These are phyloP conservation scores for sunflower (Helianthus annuus) DNA, from an alignment of 129 eudicot species.

Conservation along the genomic window HanXRQr2.0-SUNRISE NC_035445.2:58873585-58874084, in stretches of 20 bases:
- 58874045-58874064: constrained; percentile 53
- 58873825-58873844: constrained; percentile 64
- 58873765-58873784: constrained; percentile 47
- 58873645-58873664: not conserved
- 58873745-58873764: not conserved
- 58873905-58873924: constrained; percentile 61
- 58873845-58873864: constrained; percentile 48
- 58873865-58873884: constrained; percentile 62
- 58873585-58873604: not conserved
- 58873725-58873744: too few species aligned
- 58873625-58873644: not conserved
- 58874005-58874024: constrained; percentile 3
- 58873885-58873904: constrained; percentile 63
- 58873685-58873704: too few species aligned
- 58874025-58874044: constrained; percentile 52
- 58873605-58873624: not conserved
- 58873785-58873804: constrained; percentile 54
- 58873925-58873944: constrained; percentile 63
- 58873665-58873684: too few species aligned
- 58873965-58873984: not conserved
- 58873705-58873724: too few species aligned
- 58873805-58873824: constrained; percentile 62
- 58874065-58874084: constrained; percentile 68
- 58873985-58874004: not conserved
- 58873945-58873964: constrained; percentile 12